phyloP scores from a whole-genome alignment of 23 red algal genomes.

The Chondrus crispus region DNA sequence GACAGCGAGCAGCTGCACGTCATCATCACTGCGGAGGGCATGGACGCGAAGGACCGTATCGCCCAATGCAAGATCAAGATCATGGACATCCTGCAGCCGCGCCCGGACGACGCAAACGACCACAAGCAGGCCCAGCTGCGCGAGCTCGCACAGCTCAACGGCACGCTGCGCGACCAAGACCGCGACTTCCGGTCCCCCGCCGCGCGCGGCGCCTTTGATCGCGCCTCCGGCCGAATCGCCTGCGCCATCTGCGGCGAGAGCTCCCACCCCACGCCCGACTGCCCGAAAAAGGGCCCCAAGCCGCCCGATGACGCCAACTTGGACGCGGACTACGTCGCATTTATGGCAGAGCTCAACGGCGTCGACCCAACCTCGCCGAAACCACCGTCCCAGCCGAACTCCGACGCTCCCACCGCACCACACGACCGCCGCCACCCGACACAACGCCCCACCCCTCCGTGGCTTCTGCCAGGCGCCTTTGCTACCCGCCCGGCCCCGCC shows the following conservation, averaged over 20 bases:
- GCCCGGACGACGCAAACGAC: slow-evolving; percentile 88
- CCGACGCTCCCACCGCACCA: neutral
- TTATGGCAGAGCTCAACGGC: slow-evolving; percentile 71
- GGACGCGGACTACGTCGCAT: slow-evolving; percentile 61
- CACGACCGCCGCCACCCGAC: neutral
- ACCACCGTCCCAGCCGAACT: neutral
- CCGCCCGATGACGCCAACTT: neutral
- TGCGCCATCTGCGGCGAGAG: slow-evolving; percentile 44
- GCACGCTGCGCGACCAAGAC: slow-evolving; percentile 86
- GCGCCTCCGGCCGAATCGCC: neutral
- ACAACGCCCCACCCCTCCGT: too few species aligned
- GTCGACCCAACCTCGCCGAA: neutral
- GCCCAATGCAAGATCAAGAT: slow-evolving; percentile 69
- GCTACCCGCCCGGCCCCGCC: slow-evolving; percentile 36
- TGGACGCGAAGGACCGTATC: slow-evolving; percentile 73
- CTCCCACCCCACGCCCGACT: slow-evolving; percentile 67
- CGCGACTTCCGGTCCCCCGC: slow-evolving; percentile 42
- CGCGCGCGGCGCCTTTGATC: neutral
- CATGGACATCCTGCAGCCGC: slow-evolving; percentile 77
- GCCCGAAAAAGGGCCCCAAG: neutral
- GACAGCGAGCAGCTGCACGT: slow-evolving; percentile 89
- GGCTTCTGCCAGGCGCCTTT: slow-evolving; percentile 43
- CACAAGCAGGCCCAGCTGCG: slow-evolving; percentile 94
- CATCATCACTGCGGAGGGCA: slow-evolving; percentile 78
- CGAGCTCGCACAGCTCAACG: slow-evolving; percentile 92